phyloP scores from a whole-genome alignment of 495 filamentous ascomycete species.

The Annulohypoxylon nitens region DNA sequence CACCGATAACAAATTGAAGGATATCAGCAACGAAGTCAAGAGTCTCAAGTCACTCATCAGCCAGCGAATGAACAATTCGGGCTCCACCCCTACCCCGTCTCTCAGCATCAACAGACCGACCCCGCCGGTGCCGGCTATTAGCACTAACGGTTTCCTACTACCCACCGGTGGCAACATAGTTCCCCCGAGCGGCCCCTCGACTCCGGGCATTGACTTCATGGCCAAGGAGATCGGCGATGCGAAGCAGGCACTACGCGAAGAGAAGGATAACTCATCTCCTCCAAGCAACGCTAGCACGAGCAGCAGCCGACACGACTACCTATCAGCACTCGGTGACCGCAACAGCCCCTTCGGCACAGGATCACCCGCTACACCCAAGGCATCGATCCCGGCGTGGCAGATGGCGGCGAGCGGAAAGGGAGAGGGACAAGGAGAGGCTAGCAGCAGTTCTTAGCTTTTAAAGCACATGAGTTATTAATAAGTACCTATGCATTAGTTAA shows the following conservation, averaged over 20 bases:
- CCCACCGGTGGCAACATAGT: conserved; percentile 53
- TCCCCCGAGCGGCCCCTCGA: conserved; percentile 42
- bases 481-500: conserved; percentile 2
- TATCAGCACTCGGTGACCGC: conserved; percentile 51
- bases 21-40: conserved; percentile 89
- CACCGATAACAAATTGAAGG: conserved; percentile 82
- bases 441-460: conserved; percentile 38
- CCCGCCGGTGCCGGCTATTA: conserved; percentile 36
- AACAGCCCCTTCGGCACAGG: conserved; percentile 55
- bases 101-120: conserved; percentile 40
- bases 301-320: conserved; percentile 52
- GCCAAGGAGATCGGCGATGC: conserved; percentile 48
- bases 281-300: conserved; percentile 47
- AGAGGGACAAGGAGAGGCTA: conserved; percentile 39
- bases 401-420: conserved; percentile 75
- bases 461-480: not conserved
- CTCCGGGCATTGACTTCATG: conserved; percentile 50
- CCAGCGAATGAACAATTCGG: conserved; percentile 75
- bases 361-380: conserved; percentile 58
- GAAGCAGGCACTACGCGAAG: conserved; percentile 38
- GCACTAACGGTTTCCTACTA: conserved; percentile 54
- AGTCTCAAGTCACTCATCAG: conserved; percentile 89
- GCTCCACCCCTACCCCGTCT: conserved; percentile 45
- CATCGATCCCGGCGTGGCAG: conserved; percentile 93
- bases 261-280: conserved; percentile 46